Evolutionary conservation across 2,329 filamentous ascomycete genomes (phyloP).

Genomic region (Botrytis deweyae): DNA sequence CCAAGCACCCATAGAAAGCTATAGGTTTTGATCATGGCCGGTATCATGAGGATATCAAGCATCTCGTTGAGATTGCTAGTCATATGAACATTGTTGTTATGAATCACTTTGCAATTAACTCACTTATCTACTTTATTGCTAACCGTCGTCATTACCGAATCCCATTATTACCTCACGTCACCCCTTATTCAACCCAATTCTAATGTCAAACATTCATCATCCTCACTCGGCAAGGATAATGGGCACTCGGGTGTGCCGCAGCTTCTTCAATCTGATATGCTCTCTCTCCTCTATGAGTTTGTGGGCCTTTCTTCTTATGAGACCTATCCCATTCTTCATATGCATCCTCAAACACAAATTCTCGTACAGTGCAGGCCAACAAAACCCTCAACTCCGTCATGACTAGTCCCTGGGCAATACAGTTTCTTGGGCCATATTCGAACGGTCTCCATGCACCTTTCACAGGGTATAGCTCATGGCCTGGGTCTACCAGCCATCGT

Average conservation of each 20-base stretch:
- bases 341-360: slow-evolving; percentile 4
- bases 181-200: neutral
- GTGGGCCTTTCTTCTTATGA: neutral
- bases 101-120: neutral
- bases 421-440: slow-evolving; percentile 8
- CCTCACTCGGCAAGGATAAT: slow-evolving; percentile 1
- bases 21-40: neutral
- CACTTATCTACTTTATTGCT: neutral
- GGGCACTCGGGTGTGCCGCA: neutral
- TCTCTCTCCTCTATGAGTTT: neutral
- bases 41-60: neutral
- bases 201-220: neutral
- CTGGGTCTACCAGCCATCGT: slow-evolving; percentile 44
- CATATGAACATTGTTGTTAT: neutral
- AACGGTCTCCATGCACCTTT: slow-evolving; percentile 10
- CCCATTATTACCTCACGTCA: neutral
- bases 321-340: slow-evolving; percentile 7
- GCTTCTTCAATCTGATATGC: neutral
- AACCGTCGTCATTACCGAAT: neutral
- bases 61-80: neutral
- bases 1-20: neutral
- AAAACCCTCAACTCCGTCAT: slow-evolving; percentile 49
- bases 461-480: slow-evolving; percentile 33
- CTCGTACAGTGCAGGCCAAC: slow-evolving; percentile 41
- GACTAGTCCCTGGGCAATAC: slow-evolving; percentile 47